These are phyloP conservation scores for Atkinsonella texensis DNA, from an alignment of 2,329 filamentous ascomycete genomes.

Conservation along the genomic window DNA sequence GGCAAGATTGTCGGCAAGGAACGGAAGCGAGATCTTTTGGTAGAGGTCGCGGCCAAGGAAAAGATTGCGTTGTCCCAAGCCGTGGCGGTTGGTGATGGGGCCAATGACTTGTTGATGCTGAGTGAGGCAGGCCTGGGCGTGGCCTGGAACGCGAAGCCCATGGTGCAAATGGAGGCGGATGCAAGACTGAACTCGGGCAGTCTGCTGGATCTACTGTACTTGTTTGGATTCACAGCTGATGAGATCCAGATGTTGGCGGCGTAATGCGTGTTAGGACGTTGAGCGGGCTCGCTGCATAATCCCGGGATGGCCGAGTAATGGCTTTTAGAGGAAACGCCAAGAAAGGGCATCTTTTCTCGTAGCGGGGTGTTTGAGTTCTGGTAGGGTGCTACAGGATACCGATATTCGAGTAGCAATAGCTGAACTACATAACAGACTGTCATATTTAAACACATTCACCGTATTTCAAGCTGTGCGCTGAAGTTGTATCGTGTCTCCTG, in stretches of 20 bases:
- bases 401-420: neutral
- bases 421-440: neutral
- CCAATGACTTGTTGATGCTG: slow-evolving; percentile 76
- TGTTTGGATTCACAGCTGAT: slow-evolving; percentile 59
- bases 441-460: neutral
- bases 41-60: slow-evolving; percentile 59
- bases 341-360: neutral
- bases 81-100: slow-evolving; percentile 68
- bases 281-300: neutral
- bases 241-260: slow-evolving; percentile 30
- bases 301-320: neutral
- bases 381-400: neutral
- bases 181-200: slow-evolving; percentile 59
- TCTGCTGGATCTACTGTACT: slow-evolving; percentile 58
- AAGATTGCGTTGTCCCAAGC: slow-evolving; percentile 53
- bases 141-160: slow-evolving; percentile 74
- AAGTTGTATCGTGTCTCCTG: neutral
- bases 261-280: neutral
- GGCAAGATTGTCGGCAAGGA: slow-evolving; percentile 65
- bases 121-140: slow-evolving; percentile 62
- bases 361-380: neutral
- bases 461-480: neutral
- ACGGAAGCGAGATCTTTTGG: slow-evolving; percentile 59
- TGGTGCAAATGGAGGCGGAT: slow-evolving; percentile 66
- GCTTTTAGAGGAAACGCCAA: neutral